Evolutionary conservation across 257 asterid genomes (phyloP).

Genomic region (Ligustrum vulgare): DNA sequence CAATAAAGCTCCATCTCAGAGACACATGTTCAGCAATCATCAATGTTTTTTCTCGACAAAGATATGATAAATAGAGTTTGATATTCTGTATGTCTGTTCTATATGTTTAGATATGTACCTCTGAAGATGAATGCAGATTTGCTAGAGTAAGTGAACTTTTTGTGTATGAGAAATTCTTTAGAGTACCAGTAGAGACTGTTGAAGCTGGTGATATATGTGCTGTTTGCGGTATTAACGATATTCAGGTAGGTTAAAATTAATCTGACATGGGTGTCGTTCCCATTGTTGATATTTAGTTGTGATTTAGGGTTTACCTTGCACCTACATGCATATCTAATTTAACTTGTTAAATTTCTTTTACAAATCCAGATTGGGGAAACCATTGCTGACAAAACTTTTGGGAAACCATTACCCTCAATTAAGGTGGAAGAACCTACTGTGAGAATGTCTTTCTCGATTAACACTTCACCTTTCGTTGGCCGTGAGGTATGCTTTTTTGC

Average conservation of each 20-base stretch:
- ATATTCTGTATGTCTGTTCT: conserved; percentile 15
- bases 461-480: conserved; percentile 96
- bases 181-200: conserved; percentile 78
- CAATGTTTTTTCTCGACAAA: conserved; percentile 20
- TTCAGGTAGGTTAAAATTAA: conserved; percentile 59
- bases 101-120: conserved; percentile 69
- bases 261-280: conserved; percentile 7
- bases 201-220: conserved; percentile 99
- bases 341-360: conserved; percentile 26
- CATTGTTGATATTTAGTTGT: too few species aligned
- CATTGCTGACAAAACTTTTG: conserved; percentile 75
- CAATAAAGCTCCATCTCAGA: conserved; percentile 4
- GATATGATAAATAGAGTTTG: conserved; percentile 8
- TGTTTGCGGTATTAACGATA: conserved; percentile 86
- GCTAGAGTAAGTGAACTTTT: conserved; percentile 88
- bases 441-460: conserved; percentile 96
- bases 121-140: conserved; percentile 79
- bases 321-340: conserved; percentile 1
- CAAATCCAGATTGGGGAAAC: conserved; percentile 87
- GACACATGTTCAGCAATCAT: conserved; percentile 6
- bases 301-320: too few species aligned
- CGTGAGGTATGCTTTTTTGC: conserved; percentile 64
- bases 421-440: conserved; percentile 96
- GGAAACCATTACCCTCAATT: conserved; percentile 90
- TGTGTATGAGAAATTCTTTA: conserved; percentile 80